phyloP scores from a whole-genome alignment of 805 yeast genomes.

The Lachancea nothofagi region DNA sequence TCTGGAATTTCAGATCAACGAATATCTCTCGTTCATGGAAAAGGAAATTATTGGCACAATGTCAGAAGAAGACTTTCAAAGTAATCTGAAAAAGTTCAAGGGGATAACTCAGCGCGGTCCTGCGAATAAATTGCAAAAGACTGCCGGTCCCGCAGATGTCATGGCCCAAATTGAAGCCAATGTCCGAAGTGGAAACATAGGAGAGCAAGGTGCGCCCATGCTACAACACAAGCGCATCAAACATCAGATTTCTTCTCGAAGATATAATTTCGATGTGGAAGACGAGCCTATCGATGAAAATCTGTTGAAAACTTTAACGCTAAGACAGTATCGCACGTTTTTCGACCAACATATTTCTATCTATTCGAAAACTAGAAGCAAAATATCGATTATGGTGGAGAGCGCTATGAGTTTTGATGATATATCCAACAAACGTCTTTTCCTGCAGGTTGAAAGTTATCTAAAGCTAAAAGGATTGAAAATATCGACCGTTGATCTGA shows the following conservation, averaged over 20 bases:
- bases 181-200: conserved; percentile 32
- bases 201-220: conserved; percentile 23
- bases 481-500: conserved; percentile 38
- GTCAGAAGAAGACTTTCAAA: conserved; percentile 35
- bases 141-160: conserved; percentile 34
- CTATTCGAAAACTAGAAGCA: conserved; percentile 35
- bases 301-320: conserved; percentile 31
- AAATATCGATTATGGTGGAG: conserved; percentile 39
- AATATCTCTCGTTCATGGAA: conserved; percentile 42
- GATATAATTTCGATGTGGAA: conserved; percentile 38
- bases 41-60: conserved; percentile 22
- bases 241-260: conserved; percentile 45
- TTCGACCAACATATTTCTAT: conserved; percentile 34
- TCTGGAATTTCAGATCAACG: conserved; percentile 44
- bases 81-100: conserved; percentile 37
- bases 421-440: conserved; percentile 32
- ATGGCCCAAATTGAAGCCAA: conserved; percentile 33
- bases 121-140: conserved; percentile 11
- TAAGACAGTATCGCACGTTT: conserved; percentile 34
- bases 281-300: conserved; percentile 34
- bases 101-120: conserved; percentile 14
- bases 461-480: conserved; percentile 44
- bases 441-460: conserved; percentile 40
- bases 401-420: conserved; percentile 37
- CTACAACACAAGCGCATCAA: conserved; percentile 43